Percentiles rank a stretch among this genome's conserved stretches.
Evolutionary conservation across 176 grass and related monocot species (phyloP).

Genomic region (Musa troglodytarum): DNA sequence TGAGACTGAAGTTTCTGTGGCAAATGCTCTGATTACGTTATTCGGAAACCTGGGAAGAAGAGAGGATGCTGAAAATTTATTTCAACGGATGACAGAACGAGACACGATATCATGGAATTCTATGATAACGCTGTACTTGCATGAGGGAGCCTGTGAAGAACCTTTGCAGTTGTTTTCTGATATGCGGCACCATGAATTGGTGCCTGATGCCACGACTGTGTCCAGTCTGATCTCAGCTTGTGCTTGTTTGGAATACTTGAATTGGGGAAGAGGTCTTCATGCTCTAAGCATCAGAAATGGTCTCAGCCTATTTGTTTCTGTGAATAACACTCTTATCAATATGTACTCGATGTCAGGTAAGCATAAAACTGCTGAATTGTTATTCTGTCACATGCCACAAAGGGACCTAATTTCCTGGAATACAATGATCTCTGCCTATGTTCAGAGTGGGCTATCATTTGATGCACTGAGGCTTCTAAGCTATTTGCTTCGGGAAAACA

Average conservation of each 20-base stretch:
- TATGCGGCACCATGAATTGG: conserved; percentile 15
- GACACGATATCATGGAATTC: conserved; percentile 71
- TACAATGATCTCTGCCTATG: conserved; percentile 61
- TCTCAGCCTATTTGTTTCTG: conserved; percentile 27
- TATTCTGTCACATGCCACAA: conserved; percentile 50
- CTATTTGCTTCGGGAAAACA: conserved; percentile 30
- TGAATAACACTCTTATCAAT: conserved; percentile 28
- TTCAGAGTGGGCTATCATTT: conserved; percentile 20
- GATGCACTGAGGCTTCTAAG: conserved; percentile 36
- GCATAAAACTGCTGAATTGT: conserved; percentile 25
- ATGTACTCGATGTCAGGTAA: conserved; percentile 48
- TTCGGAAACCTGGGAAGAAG: conserved; percentile 49
- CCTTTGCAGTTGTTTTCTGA: conserved; percentile 46
- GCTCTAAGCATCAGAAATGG: conserved; percentile 38
- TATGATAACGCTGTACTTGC: conserved; percentile 51
- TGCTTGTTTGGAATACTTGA: conserved; percentile 27
- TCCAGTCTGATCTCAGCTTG: conserved; percentile 31
- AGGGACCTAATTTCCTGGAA: conserved; percentile 82
- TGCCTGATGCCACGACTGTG: conserved; percentile 29
- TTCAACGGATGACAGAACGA: conserved; percentile 32
- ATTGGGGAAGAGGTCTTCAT: conserved; percentile 43
- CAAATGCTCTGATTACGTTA: conserved; percentile 64
- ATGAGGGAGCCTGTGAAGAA: conserved; percentile 28
- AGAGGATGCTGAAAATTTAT: conserved; percentile 38
- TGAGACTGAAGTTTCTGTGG: conserved; percentile 39